Percentiles rank a stretch among this genome's conserved stretches.
phyloP scores from a whole-genome alignment of 2,329 filamentous ascomycete species.

The Clarireedia homoeocarpa region DNA sequence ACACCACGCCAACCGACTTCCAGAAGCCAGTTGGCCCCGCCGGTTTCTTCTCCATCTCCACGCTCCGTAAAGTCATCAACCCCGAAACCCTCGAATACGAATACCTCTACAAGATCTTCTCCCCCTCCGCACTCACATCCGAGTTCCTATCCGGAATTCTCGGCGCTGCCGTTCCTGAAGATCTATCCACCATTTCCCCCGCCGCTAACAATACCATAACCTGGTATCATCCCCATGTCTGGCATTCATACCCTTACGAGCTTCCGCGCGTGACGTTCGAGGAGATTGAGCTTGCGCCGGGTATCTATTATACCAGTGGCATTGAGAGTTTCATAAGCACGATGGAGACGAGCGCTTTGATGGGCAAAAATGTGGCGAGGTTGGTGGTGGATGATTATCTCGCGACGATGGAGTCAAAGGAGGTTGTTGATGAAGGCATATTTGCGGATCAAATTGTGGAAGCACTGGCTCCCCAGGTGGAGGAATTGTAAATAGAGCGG shows the following conservation, averaged over 20 bases:
- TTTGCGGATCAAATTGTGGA: neutral
- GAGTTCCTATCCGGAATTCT: constrained; percentile 47
- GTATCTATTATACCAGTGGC: constrained; percentile 63
- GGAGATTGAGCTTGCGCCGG: constrained; percentile 59
- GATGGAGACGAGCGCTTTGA: constrained; percentile 92
- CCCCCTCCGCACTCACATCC: constrained; percentile 43
- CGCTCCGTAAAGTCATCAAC: constrained; percentile 57
- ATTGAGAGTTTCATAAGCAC: constrained; percentile 95
- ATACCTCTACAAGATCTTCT: constrained; percentile 60
- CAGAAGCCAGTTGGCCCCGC: constrained; percentile 58
- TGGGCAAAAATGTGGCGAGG: constrained; percentile 78
- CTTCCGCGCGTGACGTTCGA: constrained; percentile 85
- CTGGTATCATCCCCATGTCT: constrained; percentile 71
- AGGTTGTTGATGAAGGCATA: too few relatives aligned
- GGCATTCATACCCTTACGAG: constrained; percentile 79
- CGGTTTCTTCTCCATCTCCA: constrained; percentile 81
- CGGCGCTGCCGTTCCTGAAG: constrained; percentile 29
- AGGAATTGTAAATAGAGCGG: too few relatives aligned
- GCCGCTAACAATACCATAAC: constrained; percentile 50
- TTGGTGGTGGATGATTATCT: constrained; percentile 57
- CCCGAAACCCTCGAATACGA: constrained; percentile 46
- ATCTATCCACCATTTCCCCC: constrained; percentile 19
- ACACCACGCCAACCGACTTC: constrained; percentile 36
- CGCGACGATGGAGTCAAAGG: neutral
- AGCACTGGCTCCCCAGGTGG: too few relatives aligned